Conservation (phyloP, 305 asterid species). For the Rubia peregrina region DNA sequence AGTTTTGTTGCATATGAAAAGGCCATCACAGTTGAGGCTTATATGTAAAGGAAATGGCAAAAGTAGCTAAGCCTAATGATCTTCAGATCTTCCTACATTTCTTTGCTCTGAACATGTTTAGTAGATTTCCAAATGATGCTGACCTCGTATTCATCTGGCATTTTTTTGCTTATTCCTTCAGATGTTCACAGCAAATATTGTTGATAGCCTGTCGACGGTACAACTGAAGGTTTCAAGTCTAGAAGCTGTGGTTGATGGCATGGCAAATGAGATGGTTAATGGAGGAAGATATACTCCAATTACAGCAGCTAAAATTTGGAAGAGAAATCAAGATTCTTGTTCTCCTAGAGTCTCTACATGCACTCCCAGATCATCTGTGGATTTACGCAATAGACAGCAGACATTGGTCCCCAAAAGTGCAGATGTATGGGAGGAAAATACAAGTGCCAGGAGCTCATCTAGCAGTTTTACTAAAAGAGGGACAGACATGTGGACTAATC, state of each 20-base stretch:
- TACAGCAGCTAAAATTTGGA: constrained; percentile 38
- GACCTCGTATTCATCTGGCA: neutral
- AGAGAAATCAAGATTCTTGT: constrained; percentile 48
- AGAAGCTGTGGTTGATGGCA: constrained; percentile 62
- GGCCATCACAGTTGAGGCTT: neutral
- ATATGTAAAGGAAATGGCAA: constrained; percentile 5
- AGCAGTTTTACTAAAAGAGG: constrained; percentile 44
- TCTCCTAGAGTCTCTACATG: constrained; percentile 71
- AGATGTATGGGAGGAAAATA: constrained; percentile 44
- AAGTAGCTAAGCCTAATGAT: neutral
- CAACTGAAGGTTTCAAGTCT: constrained; percentile 80
- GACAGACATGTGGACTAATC: constrained; percentile 48
- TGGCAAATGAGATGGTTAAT: constrained; percentile 55
- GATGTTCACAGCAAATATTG: constrained; percentile 57
- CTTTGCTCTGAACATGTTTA: neutral
- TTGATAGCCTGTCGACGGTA: constrained; percentile 71
- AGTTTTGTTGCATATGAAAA: neutral
- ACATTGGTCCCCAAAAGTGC: constrained; percentile 38
- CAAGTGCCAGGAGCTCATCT: constrained; percentile 43
- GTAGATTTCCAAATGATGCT: neutral
- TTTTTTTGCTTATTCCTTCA: constrained; percentile 25
- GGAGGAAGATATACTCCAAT: constrained; percentile 50
- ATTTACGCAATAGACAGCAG: constrained; percentile 41
- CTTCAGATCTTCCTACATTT: neutral
- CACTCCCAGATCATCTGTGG: constrained; percentile 78